Evolutionary conservation across 2,329 filamentous ascomycete species (phyloP), one percentile per base, ranked within the genome.

Genomic region (Leptodontidium sp.): DNA sequence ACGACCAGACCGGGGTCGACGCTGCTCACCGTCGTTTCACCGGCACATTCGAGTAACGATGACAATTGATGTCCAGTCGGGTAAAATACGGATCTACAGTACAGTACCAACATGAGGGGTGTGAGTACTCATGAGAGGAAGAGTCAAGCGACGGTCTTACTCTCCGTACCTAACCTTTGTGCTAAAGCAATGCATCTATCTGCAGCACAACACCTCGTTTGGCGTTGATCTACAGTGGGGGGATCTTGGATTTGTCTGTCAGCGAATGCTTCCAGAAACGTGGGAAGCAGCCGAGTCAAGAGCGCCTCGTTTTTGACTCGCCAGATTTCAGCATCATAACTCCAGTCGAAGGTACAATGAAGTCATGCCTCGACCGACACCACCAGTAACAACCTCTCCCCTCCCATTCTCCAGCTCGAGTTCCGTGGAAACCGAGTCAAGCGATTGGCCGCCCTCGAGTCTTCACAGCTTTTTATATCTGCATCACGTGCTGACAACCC

Each of bases 1-100:
- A 32, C 9, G 53, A 61, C 62, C 26, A 24, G 53, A 61, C 66
- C 26, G n/a, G 66, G 66, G 62, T 68, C 57, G 47, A 62, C 58
- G 38, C 50, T 64, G 35, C 57, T 68, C 66, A 68, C 66, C 66
- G 66, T 47, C 17, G 62, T 65, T 68, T 68, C 62, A 62, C 61
- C 62, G 38, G 58, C 32, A 61, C 52, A 14, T 17, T 47, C 17
- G 35, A 68, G 35, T 49, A 57, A 63, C 52, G n/a, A 59, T 52
- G 50, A 62, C 38, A 62, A 59, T 38, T 15, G 32, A 17, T 24
- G 15, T 17, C 65, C 57, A 66, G 45, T 47, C 65, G 47, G 64
- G 64, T 61, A 52, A 53, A 24, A 43, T 17, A 58, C 9, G 55
- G 35, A 21, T 49, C 40, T 61, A 32, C 40, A 15, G 29, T 32